Base-by-base conservation (phyloP, 106 monocot genomes). In the Dioscorea zingiberensis region DNA sequence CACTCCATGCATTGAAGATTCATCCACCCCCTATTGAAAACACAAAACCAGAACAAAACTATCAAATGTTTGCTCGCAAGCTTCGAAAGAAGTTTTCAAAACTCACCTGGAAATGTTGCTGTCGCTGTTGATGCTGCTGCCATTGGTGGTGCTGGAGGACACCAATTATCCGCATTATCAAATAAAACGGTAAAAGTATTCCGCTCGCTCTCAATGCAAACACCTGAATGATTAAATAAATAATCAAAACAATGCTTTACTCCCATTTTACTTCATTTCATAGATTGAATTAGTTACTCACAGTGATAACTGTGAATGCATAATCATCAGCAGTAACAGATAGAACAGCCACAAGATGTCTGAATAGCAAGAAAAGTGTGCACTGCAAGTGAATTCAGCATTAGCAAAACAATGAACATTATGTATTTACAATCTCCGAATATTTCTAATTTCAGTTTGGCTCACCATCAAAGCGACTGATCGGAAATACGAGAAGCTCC, bases 141-240 rank as follows among this genome's bases (percentile, higher is more conserved):
- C n/a, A n/a, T n/a, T n/a, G n/a, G n/a, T n/a, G 49, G 29, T 22
- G 27, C 26, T 74, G 88, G 14, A 82, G 60, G 16, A 63, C 72
- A 13, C 70, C 58, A 23, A 85, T 72, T 44, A 83, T 55, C 64
- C 67, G 64, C 79, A 85, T 60, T 24, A 90, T 32, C 25, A 79
- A 58, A 71, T 65, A 85, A 64, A 77, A 72, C 8, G 86, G 90
- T 69, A 91, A 45, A 14, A 91, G 25, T 28, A 91, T 83, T n/a
- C 90, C 86, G 46, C 64, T 68, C 10, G 90, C 78, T 30, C 90
- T 72, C 21, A 91, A 63, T 21, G 65, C 8, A 76, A 83, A 64
- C 15, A 86, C 68, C 90, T 90, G 28, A 19, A 49, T 18, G 70
- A 57, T 63, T 12, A 32, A 54, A 22, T 25, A 44, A 47, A 53